Evolutionary conservation across 176 grass and related monocot species (phyloP).

Genomic region (Carex cristatella): DNA sequence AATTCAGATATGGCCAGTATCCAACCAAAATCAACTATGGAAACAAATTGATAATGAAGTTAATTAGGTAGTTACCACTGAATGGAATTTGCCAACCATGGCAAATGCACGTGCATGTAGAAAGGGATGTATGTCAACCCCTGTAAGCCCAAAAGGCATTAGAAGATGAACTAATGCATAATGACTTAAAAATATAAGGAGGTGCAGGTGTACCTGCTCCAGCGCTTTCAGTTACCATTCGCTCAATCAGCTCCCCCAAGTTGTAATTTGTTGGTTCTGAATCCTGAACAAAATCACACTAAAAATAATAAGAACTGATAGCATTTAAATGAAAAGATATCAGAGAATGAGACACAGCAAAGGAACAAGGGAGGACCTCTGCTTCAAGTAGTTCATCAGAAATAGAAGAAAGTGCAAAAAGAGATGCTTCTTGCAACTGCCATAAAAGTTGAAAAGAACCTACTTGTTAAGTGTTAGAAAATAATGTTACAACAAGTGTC

Average conservation of each 20-base stretch:
- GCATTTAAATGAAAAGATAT: neutral
- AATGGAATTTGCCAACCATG: conserved; percentile 62
- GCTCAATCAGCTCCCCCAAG: conserved; percentile 67
- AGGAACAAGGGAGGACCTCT: conserved; percentile 32
- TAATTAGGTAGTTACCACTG: conserved; percentile 42
- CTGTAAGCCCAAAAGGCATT: conserved; percentile 39
- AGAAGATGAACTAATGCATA: conserved; percentile 15
- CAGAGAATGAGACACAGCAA: neutral
- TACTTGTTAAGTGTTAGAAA: conserved; percentile 1
- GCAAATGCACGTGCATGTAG: conserved; percentile 85
- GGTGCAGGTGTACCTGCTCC: conserved; percentile 46
- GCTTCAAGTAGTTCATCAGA: conserved; percentile 83
- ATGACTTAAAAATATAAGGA: neutral
- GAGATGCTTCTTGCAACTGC: conserved; percentile 88
- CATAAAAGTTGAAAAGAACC: conserved; percentile 23
- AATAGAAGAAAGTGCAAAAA: conserved; percentile 87
- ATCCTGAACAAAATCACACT: conserved; percentile 38
- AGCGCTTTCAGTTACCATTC: conserved; percentile 67
- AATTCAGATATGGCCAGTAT: neutral
- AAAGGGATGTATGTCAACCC: conserved; percentile 66
- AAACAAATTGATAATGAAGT: conserved; percentile 3
- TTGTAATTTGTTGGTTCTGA: conserved; percentile 52
- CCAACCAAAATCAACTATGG: neutral
- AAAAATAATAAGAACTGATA: conserved; percentile 12
- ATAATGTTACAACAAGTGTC: neutral